Evolutionary conservation across 2,329 filamentous ascomycete genomes (phyloP), one percentile per base, ranked within the genome.

Genomic region (Lachnum nothofagi): DNA sequence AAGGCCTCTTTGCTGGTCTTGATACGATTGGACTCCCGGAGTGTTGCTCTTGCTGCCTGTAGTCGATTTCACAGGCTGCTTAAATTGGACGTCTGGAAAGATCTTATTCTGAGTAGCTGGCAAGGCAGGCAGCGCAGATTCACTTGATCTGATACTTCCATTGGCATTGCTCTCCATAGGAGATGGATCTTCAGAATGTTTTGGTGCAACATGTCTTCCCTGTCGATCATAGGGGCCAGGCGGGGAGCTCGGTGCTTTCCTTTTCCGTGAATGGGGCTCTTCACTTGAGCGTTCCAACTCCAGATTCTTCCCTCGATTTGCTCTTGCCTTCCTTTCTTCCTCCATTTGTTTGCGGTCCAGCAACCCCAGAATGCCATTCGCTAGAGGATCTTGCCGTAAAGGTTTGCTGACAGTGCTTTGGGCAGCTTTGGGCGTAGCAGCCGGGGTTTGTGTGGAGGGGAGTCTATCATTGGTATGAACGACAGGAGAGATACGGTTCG

Each of bases 291-390:
- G 19, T 10, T 48, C 39, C 22, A 38, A 19, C 65, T 91, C 87
- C 37, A 75, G 75, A 33, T 82, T 66, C 39, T 35, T 55, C 31
- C 47, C 38, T 20, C 37, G 31, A 7, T 39, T 10, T 27, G 39
- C 37, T 57, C 91, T 78, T 19, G 80, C 83, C 12, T 95, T 75
- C 34, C 91, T 82, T 64, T 94, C 89, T 60, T 83, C 75, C 66
- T 96, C 91, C 88, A 95, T 93, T 44, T 81, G 78, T 67, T 83
- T 88, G 29, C 91, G 79, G 69, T 95, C 79, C 1, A 95, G 40
- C 1, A 94, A 41, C 8, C 52, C 55, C 9, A 56, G 42, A n/a
- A 60, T 34, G 9, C 49, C 52, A 16, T 23, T 20, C 23, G 31
- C 3, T 29, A 38, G 16, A 14, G 41, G 12, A 17, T 14, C 17